These are phyloP conservation scores for Nannizzia gypsea DNA, from an alignment of 2,329 filamentous ascomycete species.

Conservation along the genomic window DNA sequence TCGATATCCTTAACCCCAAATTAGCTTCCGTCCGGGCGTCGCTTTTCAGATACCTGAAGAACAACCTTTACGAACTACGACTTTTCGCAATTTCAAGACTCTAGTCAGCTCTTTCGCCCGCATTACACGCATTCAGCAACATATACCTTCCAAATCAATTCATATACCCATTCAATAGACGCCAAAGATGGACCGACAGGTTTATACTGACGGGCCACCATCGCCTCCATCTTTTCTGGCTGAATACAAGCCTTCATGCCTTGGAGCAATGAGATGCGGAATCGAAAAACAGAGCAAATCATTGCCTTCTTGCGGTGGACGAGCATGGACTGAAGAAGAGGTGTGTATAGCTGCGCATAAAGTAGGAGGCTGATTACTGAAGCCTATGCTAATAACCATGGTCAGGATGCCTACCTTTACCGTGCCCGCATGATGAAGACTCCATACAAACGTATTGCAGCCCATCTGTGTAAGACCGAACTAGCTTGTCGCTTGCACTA, in stretches of 20 bases:
- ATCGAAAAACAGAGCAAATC: slow-evolving; percentile 56
- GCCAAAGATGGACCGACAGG: background rate
- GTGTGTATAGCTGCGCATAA: slow-evolving; percentile 40
- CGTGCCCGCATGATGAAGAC: slow-evolving; percentile 78
- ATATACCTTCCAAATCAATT: background rate
- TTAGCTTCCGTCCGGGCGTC: background rate
- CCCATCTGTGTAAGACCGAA: slow-evolving; percentile 77
- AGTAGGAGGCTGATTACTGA: background rate
- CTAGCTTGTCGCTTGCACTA: slow-evolving; percentile 78
- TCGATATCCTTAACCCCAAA: background rate
- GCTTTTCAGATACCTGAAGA: background rate
- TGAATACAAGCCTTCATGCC: background rate
- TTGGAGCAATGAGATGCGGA: slow-evolving; percentile 36
- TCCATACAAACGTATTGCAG: slow-evolving; percentile 82
- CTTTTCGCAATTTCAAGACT: background rate
- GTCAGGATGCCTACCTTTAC: slow-evolving; percentile 68
- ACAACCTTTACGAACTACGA: background rate
- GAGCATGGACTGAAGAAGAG: slow-evolving; percentile 80
- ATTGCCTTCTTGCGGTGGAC: slow-evolving; percentile 59
- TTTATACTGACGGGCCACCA: background rate
- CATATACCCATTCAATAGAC: background rate
- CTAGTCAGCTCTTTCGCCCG: background rate
- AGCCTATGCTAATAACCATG: slow-evolving; percentile 1
- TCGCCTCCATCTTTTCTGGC: background rate
- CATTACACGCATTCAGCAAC: background rate